Base-by-base conservation (phyloP, 371 early-diverging fungal genomes). In the Mortierella sp. region DNA sequence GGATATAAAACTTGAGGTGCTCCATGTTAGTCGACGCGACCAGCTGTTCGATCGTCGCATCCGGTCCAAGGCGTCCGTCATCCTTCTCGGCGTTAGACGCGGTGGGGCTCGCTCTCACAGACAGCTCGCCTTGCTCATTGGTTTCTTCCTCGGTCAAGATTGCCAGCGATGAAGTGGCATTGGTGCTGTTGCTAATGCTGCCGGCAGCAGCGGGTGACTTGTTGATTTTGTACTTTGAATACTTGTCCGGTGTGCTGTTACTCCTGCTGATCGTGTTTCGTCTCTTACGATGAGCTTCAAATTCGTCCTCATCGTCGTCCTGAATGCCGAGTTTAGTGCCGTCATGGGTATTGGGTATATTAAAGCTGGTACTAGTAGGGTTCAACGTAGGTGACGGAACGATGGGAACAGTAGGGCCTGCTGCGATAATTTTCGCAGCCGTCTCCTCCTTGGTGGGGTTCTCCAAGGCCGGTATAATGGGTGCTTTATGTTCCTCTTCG, bases 151-250 rank as follows among this genome's bases (percentile, higher is more conserved):
- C 72, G 9, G 58, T 49, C 27, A 62, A 39, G 21, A 42, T 72
- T 43, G 66, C 62, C 62, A 57, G 58, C 43, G 72, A 58, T n/a
- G 52, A 44, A 9, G 61, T 46, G 12, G 48, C 39, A 32, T 39
- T 54, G 41, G 56, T 30, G 23, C 2, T 32, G 11, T 15, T 39
- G 31, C 21, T 49, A 11, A 11, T 27, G 39, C 37, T 34, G 37
- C 19, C 19, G 23, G 39, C 24, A 11, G 50, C 9, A 2, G 60
- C 15, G 3, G 43, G 27, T 2, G 49, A 2, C 21, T 73, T 73
- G 55, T 61, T 67, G 43, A 41, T 50, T 42, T 73, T 73, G 56
- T 73, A 73, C 55, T 73, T 73, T 5, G 73, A 73, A 42, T 62
- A 73, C 43, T 73, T 73, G 56, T 73, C 73, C 2, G 60, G 63